Evolutionary conservation across 163 green algal species (phyloP).

Genomic region (Scenedesmus sp.): DNA sequence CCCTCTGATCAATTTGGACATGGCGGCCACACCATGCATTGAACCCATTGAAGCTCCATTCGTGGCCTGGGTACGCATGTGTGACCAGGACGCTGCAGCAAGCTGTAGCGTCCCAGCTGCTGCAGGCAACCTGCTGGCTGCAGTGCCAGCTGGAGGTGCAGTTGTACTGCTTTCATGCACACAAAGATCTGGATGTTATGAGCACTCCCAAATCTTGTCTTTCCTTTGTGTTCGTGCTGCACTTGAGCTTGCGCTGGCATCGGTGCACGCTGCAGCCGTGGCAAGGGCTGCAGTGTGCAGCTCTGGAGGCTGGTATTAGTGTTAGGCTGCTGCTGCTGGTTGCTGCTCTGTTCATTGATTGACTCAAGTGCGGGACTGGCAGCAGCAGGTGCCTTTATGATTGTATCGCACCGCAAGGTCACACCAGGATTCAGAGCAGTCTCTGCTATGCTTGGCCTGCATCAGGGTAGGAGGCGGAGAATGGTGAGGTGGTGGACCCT

Average conservation of each 20-base stretch:
- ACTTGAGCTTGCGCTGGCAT: neutral
- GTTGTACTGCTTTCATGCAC: neutral
- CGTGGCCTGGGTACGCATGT: neutral
- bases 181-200: neutral
- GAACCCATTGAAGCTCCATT: neutral
- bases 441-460: constrained; percentile 8
- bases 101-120: neutral
- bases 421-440: constrained; percentile 4
- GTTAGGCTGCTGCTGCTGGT: constrained; percentile 1
- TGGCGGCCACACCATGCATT: neutral
- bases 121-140: neutral
- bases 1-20: neutral
- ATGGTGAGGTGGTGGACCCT: neutral
- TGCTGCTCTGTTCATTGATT: neutral
- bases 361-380: neutral
- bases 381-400: constrained; percentile 13
- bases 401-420: constrained; percentile 13
- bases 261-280: neutral
- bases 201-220: neutral
- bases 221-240: neutral
- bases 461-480: neutral
- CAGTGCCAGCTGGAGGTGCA: neutral
- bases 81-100: neutral
- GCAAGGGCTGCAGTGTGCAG: neutral
- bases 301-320: neutral